Evolutionary conservation across 2,329 filamentous ascomycete species (phyloP), one percentile per base, ranked within the genome.

Genomic region (Penicillium polonicum): DNA sequence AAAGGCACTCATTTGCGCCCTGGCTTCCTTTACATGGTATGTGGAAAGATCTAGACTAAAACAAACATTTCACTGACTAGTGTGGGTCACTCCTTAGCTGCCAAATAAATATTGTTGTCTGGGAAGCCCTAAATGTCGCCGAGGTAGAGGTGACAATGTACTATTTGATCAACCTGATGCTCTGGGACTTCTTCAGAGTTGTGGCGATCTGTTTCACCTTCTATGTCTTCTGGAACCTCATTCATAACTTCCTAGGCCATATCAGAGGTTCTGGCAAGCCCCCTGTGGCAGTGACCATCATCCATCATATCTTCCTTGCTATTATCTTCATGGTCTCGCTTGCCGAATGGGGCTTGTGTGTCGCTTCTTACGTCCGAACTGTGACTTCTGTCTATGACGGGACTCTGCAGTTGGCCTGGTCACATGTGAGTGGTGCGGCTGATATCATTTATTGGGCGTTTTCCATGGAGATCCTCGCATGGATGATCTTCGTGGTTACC

Each of bases 391-490:
- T 23, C 2, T 12, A 33, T 5, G 15, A 21, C 6, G n/a, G 4
- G 15, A 23, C 13, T 1, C 2, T 15, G 1, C 2, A 5, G 0
- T 9, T 63, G 4, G 2, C n/a, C 12, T 58, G 51, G 23, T 33
- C 9, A 27, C 57, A 57, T 7, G 5, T 69, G 5, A 48, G 41
- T n/a, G 31, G 31, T 10, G 62, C 61, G 2, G 48, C 57, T 2
- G n/a, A 33, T 1, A 61, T 68, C 17, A 27, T 68, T 10, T 65
- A 55, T 23, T 68, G 60, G 55, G 4, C 65, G 3, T 39, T 62
- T 5, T 64, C 68, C 3, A 6, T 68, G 55, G 68, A 70, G 42
- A 59, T 68, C 12, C 38, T 69, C 7, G 46, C 51, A 6, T 68
- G 65, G 61, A n/a, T 52, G 1, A 51, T 65, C 13, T 66, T 64